phyloP scores from a whole-genome alignment of 148 eudicot species.

The Rhododendron vialii region DNA sequence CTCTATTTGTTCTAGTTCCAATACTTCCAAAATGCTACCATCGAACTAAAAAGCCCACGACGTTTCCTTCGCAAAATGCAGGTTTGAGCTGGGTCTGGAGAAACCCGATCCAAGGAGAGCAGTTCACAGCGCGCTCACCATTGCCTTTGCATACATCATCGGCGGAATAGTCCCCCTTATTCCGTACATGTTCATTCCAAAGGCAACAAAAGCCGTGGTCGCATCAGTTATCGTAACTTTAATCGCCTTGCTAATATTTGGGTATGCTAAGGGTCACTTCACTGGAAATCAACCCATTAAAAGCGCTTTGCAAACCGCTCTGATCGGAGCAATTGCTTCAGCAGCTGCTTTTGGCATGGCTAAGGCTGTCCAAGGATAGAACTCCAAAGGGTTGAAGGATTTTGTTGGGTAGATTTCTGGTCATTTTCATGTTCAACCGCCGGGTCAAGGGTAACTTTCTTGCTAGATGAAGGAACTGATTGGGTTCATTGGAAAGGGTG shows the following conservation, averaged over 20 bases:
- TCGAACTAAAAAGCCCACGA: neutral
- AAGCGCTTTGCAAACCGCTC: conserved; percentile 75
- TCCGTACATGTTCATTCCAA: conserved; percentile 77
- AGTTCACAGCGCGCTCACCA: conserved; percentile 77
- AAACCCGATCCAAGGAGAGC: conserved; percentile 97
- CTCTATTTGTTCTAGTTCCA: neutral
- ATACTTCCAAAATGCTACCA: neutral
- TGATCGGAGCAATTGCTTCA: conserved; percentile 89
- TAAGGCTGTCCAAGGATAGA: conserved; percentile 56
- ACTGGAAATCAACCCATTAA: conserved; percentile 59
- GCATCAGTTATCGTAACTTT: conserved; percentile 64
- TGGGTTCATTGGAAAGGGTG: neutral
- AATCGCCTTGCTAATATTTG: conserved; percentile 70
- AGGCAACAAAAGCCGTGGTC: conserved; percentile 47
- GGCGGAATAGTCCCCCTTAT: conserved; percentile 78
- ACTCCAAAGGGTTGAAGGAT: neutral
- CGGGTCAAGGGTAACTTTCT: neutral
- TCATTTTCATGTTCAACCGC: neutral
- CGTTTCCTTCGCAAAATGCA: conserved; percentile 9
- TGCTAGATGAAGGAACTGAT: neutral
- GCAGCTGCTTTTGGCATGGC: conserved; percentile 98
- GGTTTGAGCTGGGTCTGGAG: conserved; percentile 94
- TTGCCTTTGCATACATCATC: conserved; percentile 67
- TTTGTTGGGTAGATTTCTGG: neutral
- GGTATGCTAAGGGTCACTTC: conserved; percentile 75